Evolutionary conservation across 768 basidiomycete genomes (phyloP).

Genomic region (Pleurotus cornucopiae): DNA sequence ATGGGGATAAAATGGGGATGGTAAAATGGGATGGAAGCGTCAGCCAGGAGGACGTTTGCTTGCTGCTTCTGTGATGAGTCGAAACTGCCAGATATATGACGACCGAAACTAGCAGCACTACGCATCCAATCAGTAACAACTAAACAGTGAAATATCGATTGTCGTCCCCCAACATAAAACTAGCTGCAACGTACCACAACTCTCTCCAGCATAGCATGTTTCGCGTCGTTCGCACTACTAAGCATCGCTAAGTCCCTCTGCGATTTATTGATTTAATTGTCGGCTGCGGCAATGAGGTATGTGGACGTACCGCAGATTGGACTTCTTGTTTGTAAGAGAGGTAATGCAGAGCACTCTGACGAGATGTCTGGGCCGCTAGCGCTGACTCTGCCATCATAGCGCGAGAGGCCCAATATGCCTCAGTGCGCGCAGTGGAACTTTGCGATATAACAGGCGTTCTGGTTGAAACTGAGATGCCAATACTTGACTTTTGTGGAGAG

Average conservation of each 20-base stretch:
- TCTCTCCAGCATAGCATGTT: constrained; percentile 45
- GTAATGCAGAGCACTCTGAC: constrained; percentile 44
- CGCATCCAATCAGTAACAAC: constrained; percentile 9
- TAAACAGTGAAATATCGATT: background rate
- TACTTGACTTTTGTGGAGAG: background rate
- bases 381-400: constrained; percentile 64
- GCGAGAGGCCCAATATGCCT: constrained; percentile 67
- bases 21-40: constrained; percentile 60
- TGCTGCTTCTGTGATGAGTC: constrained; percentile 24
- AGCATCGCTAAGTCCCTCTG: constrained; percentile 41
- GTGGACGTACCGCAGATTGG: constrained; percentile 42
- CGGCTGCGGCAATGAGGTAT: background rate
- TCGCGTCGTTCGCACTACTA: constrained; percentile 38
- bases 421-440: constrained; percentile 19
- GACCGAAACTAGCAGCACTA: constrained; percentile 29
- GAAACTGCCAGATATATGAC: constrained; percentile 30
- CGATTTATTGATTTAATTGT: too few species aligned
- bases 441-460: background rate
- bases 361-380: constrained; percentile 41
- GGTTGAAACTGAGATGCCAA: background rate
- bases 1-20: constrained; percentile 74
- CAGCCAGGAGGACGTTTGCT: constrained; percentile 22
- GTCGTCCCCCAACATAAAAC: background rate
- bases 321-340: constrained; percentile 36
- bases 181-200: constrained; percentile 38